Percentiles rank a stretch among this genome's conserved stretches.
phyloP scores from a whole-genome alignment of 2,329 filamentous ascomycete species.

The Ilyonectria destructans region DNA sequence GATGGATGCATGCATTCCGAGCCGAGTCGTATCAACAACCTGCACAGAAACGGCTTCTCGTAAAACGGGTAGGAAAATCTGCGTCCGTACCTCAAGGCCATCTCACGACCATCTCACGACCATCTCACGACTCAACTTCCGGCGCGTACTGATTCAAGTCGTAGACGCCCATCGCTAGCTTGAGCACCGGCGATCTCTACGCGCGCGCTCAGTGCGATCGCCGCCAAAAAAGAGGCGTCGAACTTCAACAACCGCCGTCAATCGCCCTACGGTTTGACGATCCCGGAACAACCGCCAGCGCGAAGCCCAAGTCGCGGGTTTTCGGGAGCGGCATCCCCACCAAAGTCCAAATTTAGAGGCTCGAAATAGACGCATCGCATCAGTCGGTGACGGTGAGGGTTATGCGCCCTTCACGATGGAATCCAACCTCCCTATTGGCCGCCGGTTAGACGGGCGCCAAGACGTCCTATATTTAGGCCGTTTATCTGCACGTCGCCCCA shows the following conservation, averaged over 20 bases:
- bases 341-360: conserved; percentile 3
- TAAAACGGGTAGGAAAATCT: neutral
- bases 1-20: neutral
- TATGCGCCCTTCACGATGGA: neutral
- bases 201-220: neutral
- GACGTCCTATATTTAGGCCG: conserved; percentile 2
- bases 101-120: neutral
- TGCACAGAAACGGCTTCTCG: no score
- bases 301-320: neutral
- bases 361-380: neutral
- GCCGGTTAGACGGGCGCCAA: neutral
- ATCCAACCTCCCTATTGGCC: neutral
- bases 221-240: neutral
- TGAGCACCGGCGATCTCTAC: neutral
- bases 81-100: neutral
- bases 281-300: conserved; percentile 1
- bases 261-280: neutral
- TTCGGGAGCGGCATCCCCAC: neutral
- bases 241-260: neutral
- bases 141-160: neutral
- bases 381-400: conserved; percentile 10
- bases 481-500: neutral
- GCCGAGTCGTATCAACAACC: neutral
- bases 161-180: neutral
- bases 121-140: neutral